A percentile compares a stretch with the other conserved stretches of the same genome.
Conservation (phyloP, 2,329 filamentous ascomycete genomes). For the Cytospora schulzeri region DNA sequence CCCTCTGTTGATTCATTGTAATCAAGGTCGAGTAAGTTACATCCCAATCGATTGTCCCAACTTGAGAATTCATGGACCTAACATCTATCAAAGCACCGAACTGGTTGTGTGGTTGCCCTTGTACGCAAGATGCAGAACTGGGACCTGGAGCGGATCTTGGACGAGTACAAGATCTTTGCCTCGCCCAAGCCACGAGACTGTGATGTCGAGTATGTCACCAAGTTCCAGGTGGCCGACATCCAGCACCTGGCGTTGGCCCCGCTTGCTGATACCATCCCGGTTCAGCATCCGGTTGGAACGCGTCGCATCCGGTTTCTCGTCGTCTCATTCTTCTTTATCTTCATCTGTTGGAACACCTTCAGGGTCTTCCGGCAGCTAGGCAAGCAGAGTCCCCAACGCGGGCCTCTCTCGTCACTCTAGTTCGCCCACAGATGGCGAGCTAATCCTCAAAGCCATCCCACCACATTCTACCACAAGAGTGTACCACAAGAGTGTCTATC, state of each 20-base stretch:
- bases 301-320: conserved; percentile 26
- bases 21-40: conserved; percentile 75
- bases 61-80: conserved; percentile 2
- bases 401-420: not conserved
- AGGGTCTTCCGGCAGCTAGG: conserved; percentile 4
- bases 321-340: conserved; percentile 11
- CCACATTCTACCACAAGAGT: not conserved
- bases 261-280: conserved; percentile 16
- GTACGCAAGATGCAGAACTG: conserved; percentile 74
- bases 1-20: conserved; percentile 87
- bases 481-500: not conserved
- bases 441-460: not conserved
- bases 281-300: conserved; percentile 38
- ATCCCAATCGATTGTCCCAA: not conserved
- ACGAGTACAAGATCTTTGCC: conserved; percentile 73
- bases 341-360: conserved; percentile 17
- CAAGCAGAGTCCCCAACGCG: not conserved
- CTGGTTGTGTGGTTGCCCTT: conserved; percentile 83
- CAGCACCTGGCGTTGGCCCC: conserved; percentile 19
- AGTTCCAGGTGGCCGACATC: conserved; percentile 46
- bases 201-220: conserved; percentile 60
- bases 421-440: not conserved
- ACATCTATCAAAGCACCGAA: conserved; percentile 66
- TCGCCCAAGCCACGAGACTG: conserved; percentile 61
- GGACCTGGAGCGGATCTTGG: conserved; percentile 61